Conservation (phyloP, 139 green algal species). For the Bryopsis sp. region DNA sequence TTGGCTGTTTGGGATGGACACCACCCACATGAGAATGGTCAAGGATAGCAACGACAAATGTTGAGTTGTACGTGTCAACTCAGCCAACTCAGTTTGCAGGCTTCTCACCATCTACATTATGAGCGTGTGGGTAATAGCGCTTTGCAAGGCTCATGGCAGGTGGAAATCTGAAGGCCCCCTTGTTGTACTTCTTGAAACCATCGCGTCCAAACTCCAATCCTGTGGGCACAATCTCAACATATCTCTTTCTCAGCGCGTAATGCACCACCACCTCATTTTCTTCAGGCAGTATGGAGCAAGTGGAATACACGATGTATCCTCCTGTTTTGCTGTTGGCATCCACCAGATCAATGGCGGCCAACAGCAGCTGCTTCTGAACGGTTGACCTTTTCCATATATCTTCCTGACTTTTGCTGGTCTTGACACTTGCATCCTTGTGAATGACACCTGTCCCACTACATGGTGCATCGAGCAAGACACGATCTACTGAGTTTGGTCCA, state of each 20-base stretch:
- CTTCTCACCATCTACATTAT: constrained; percentile 93
- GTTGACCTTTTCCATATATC: constrained; percentile 88
- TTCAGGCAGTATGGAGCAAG: constrained; percentile 96
- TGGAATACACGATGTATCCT: constrained; percentile 93
- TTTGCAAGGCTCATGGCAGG: constrained; percentile 69
- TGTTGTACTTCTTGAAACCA: constrained; percentile 65
- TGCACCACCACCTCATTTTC: constrained; percentile 97
- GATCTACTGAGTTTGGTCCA: constrained; percentile 70
- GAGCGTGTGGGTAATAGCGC: constrained; percentile 95
- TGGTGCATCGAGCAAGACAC: constrained; percentile 94
- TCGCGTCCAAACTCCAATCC: constrained; percentile 90
- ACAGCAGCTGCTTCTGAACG: constrained; percentile 96
- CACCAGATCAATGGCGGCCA: constrained; percentile 94
- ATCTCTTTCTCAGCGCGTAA: constrained; percentile 90
- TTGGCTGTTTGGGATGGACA: not conserved
- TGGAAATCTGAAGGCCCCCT: constrained; percentile 88
- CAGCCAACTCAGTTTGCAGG: too few species aligned
- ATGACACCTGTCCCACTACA: constrained; percentile 97
- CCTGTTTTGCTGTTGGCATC: constrained; percentile 73
- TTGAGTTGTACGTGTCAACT: not conserved
- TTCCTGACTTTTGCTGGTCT: constrained; percentile 67
- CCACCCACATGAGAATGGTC: not conserved
- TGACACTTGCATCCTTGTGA: constrained; percentile 88
- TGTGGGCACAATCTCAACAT: constrained; percentile 89
- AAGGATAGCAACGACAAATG: not conserved